A percentile compares a stretch with the other conserved stretches of the same genome.
Conservation (phyloP, 2,329 filamentous ascomycete genomes). For the Gliomastix tumulicola region DNA sequence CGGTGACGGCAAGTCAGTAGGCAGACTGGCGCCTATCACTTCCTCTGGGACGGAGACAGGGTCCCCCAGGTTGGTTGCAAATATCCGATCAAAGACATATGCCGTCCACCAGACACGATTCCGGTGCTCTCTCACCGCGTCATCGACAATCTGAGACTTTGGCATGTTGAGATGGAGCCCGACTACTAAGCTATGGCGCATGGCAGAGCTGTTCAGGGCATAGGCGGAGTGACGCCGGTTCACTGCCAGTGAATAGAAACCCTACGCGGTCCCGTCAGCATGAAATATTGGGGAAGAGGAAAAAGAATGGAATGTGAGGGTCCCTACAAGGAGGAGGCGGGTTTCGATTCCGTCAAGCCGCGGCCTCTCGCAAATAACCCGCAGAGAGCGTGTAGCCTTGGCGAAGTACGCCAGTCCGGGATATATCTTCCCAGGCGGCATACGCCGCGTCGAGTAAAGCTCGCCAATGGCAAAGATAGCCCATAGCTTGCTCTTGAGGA, state of each 20-base stretch:
- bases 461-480: conserved; percentile 38
- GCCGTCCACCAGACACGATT: conserved; percentile 34
- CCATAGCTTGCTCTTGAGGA: conserved; percentile 31
- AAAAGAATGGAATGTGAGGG: neutral
- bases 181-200: conserved; percentile 28
- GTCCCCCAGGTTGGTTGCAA: conserved; percentile 39
- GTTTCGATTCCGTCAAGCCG: conserved; percentile 34
- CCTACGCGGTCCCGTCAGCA: conserved; percentile 18
- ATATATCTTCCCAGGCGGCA: conserved; percentile 23
- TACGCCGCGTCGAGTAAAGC: conserved; percentile 30
- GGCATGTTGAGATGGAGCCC: conserved; percentile 11
- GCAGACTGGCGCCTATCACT: conserved; percentile 36
- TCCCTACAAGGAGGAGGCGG: conserved; percentile 31
- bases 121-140: conserved; percentile 26
- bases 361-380: conserved; percentile 31
- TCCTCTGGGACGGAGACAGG: conserved; percentile 39
- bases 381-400: conserved; percentile 26
- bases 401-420: conserved; percentile 36
- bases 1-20: too few relatives aligned
- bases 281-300: neutral
- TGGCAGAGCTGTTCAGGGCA: conserved; percentile 32
- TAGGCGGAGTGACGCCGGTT: conserved; percentile 38
- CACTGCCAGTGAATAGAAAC: conserved; percentile 33
- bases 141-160: conserved; percentile 28
- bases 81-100: conserved; percentile 37